Evolutionary conservation across 345 rosid genomes (phyloP), one percentile per base, ranked within the genome.

Genomic region (Arabidopsis arenosa): DNA sequence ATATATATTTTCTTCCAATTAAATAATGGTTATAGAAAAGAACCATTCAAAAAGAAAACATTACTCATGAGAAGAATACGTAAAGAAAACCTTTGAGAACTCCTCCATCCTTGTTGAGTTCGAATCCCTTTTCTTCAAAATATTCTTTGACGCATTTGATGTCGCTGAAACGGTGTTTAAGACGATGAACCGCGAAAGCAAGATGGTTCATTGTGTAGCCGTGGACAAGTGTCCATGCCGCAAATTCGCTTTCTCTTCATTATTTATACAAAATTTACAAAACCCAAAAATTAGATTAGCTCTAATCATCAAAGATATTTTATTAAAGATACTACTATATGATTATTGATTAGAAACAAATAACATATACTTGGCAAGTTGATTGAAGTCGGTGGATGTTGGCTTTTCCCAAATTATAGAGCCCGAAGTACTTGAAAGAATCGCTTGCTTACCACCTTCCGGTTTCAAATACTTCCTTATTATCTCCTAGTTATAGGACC

Each of bases 161-260:
- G 59, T 75, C 80, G 52, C 81, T 81, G 81, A 93, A 80, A 32
- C 82, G 86, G 41, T 91, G 85, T 78, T 89, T 88, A 54, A 94
- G 83, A 68, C 70, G 83, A 80, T 94, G 98, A 54, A 82, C 78
- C 5, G 97, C 87, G 21, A 94, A 88, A 1, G 98, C 89, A 40
- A 91, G 89, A 83, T 94, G 98, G 81, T 94, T 94, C 74, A 94
- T 75, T 4, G 95, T 90, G 83, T 90, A 91, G 28, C 98, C 98
- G 75, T 94, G 85, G 73, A 88, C 85, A 39, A 94, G 92, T 17
- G 93, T 86, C 97, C 98, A 94, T 40, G 97, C 98, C 75, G 88
- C 97, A 85, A 83, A 90, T 79, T 93, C 98, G 66, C 92, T 93
- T 86, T 91, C 97, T 81, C 97, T 93, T 66, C 33, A 72, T 21